phyloP scores from a whole-genome alignment of 2,329 filamentous ascomycete genomes.

The Leptographium galeiforme region DNA sequence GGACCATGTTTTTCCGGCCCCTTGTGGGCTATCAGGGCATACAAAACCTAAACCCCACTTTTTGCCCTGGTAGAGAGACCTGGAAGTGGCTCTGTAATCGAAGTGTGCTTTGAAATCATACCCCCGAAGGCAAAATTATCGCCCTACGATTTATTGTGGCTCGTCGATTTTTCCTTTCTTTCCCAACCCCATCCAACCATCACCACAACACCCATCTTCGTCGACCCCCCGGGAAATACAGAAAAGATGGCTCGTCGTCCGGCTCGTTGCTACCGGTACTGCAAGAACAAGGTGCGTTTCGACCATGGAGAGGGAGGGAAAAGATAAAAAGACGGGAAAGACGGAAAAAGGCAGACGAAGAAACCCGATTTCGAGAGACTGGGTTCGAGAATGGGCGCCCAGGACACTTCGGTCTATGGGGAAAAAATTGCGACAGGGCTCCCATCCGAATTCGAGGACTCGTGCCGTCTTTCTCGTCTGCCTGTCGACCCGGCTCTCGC shows the following conservation, averaged over 20 bases:
- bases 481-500: background rate
- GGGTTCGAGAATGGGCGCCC: background rate
- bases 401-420: too few species aligned
- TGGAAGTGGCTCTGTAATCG: slow-evolving; percentile 1
- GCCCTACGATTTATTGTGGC: background rate
- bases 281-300: slow-evolving; percentile 96
- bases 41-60: slow-evolving; percentile 23
- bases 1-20: slow-evolving; percentile 8
- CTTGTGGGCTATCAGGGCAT: slow-evolving; percentile 8
- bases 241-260: slow-evolving; percentile 98
- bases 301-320: background rate
- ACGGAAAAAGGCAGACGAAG: background rate
- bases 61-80: background rate
- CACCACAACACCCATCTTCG: slow-evolving; percentile 11
- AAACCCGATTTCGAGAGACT: background rate
- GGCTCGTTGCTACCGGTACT: slow-evolving; percentile 99
- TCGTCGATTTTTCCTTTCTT: slow-evolving; percentile 12
- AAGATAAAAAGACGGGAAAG: background rate
- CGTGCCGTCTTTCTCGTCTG: background rate
- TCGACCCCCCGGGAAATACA: slow-evolving; percentile 21
- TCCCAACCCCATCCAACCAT: slow-evolving; percentile 24
- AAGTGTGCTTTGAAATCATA: slow-evolving; percentile 42
- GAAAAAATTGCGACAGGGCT: too few species aligned
- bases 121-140: slow-evolving; percentile 10
- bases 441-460: background rate